A percentile compares a stretch with the other conserved stretches of the same genome.
These are phyloP conservation scores for Amanita thiersii DNA, from an alignment of 768 basidiomycete species.

Conservation along the genomic window DNA sequence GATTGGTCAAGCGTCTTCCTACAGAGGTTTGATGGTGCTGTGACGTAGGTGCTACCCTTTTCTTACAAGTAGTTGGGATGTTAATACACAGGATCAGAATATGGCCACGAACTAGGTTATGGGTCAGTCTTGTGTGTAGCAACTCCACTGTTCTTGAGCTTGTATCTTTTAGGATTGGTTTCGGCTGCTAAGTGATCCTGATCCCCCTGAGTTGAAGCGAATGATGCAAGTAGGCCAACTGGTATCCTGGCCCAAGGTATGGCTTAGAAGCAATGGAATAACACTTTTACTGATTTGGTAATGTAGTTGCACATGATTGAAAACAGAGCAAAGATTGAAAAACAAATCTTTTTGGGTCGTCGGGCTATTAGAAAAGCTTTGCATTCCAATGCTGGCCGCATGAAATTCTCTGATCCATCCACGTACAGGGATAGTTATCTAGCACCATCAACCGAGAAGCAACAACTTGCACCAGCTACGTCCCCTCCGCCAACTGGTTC, in stretches of 20 bases:
- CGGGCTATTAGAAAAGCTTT: conserved; percentile 48
- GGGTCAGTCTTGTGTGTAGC: conserved; percentile 27
- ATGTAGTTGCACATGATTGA: conserved; percentile 85
- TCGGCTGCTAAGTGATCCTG: conserved; percentile 76
- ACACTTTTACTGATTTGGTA: not conserved
- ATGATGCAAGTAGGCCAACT: conserved; percentile 84
- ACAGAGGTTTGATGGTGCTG: conserved; percentile 84
- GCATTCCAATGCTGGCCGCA: conserved; percentile 13
- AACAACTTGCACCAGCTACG: conserved; percentile 11
- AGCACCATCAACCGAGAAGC: conserved; percentile 11
- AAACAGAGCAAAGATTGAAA: conserved; percentile 82
- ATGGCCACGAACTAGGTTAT: conserved; percentile 76
- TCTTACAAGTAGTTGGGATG: conserved; percentile 16
- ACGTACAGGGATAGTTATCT: conserved; percentile 10
- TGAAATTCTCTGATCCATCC: conserved; percentile 13
- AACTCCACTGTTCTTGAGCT: too few species aligned
- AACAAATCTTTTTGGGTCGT: conserved; percentile 74
- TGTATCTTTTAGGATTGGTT: conserved; percentile 69
- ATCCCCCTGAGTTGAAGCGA: conserved; percentile 67
- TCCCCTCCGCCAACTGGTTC: conserved; percentile 31
- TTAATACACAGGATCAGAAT: conserved; percentile 56
- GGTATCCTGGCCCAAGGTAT: conserved; percentile 98
- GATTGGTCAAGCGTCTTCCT: conserved; percentile 98
- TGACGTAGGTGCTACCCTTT: conserved; percentile 59
- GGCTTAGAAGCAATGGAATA: not conserved